phyloP scores from a whole-genome alignment of 106 monocot genomes.

The Acorus calamus region DNA sequence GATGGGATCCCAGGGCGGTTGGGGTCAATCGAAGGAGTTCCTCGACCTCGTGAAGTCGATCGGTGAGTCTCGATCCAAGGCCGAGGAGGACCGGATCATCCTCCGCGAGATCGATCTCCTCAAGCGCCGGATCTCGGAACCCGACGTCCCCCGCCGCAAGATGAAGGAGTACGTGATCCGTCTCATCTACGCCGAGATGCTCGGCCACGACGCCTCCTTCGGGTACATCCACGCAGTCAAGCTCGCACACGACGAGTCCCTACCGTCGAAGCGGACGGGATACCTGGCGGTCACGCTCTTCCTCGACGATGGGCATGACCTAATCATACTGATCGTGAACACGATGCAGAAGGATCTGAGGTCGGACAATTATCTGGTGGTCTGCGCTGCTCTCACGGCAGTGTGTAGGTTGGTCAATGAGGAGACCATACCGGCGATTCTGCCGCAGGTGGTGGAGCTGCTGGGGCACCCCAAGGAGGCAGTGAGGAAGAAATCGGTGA shows the following conservation, averaged over 20 bases:
- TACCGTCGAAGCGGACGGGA: conserved; percentile 76
- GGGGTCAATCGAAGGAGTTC: conserved; percentile 92
- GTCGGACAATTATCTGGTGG: conserved; percentile 84
- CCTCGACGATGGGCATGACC: conserved; percentile 83
- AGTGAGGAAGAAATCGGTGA: conserved; percentile 90
- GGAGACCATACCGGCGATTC: conserved; percentile 94
- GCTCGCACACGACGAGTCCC: conserved; percentile 88
- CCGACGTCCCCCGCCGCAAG: conserved; percentile 70
- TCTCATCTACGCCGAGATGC: conserved; percentile 95
- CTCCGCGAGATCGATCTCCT: conserved; percentile 73
- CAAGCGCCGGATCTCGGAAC: conserved; percentile 72
- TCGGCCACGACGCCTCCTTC: conserved; percentile 97
- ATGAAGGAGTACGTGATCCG: conserved; percentile 98
- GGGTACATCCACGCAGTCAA: conserved; percentile 98
- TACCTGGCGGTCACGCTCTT: conserved; percentile 94
- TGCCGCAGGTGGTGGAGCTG: conserved; percentile 94
- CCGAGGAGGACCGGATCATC: conserved; percentile 96
- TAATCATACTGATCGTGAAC: conserved; percentile 92
- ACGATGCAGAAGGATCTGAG: conserved; percentile 95
- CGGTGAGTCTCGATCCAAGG: conserved; percentile 92
- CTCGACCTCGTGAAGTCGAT: conserved; percentile 96
- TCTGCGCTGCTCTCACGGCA: conserved; percentile 71
- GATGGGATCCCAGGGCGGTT: conserved; percentile 89
- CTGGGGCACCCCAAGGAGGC: conserved; percentile 79
- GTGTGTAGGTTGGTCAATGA: conserved; percentile 88